Conservation (phyloP, 1,284 basidiomycete species). For the Calocybe gambosa region DNA sequence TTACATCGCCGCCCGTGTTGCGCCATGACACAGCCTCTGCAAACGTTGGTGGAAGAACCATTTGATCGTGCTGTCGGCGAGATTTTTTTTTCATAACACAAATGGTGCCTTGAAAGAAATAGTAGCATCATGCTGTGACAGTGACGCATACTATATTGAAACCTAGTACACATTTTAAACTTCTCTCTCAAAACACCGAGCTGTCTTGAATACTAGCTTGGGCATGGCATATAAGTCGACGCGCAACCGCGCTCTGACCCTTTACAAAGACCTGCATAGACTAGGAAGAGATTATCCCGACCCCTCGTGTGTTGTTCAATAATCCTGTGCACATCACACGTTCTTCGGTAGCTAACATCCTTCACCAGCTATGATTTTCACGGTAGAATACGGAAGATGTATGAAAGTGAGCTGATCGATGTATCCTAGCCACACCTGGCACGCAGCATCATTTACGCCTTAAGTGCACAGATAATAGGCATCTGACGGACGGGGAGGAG, state of each 20-base stretch:
- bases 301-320: conserved; percentile 47
- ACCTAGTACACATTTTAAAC: too few relatives aligned
- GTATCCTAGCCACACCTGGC: not conserved
- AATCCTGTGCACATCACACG: conserved; percentile 19
- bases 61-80: not conserved
- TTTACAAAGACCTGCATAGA: conserved; percentile 76
- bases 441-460: not conserved
- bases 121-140: too few relatives aligned
- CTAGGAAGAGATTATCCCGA: conserved; percentile 76
- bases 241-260: conserved; percentile 54
- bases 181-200: too few relatives aligned
- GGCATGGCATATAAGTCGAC: conserved; percentile 30
- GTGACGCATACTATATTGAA: too few relatives aligned
- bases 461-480: conserved; percentile 55
- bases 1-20: too few relatives aligned
- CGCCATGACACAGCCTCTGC: not conserved
- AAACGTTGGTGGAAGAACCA: conserved; percentile 3
- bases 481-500: conserved; percentile 62
- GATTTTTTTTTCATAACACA: not conserved
- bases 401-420: conserved; percentile 51
- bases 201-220: conserved; percentile 3
- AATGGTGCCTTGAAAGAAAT: too few relatives aligned
- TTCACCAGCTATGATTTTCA: conserved; percentile 66
- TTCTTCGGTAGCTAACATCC: conserved; percentile 9
- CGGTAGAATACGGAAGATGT: conserved; percentile 59